Base-by-base conservation (phyloP, 108 stramenopile species). In the Aureococcus anophagefferens region DNA sequence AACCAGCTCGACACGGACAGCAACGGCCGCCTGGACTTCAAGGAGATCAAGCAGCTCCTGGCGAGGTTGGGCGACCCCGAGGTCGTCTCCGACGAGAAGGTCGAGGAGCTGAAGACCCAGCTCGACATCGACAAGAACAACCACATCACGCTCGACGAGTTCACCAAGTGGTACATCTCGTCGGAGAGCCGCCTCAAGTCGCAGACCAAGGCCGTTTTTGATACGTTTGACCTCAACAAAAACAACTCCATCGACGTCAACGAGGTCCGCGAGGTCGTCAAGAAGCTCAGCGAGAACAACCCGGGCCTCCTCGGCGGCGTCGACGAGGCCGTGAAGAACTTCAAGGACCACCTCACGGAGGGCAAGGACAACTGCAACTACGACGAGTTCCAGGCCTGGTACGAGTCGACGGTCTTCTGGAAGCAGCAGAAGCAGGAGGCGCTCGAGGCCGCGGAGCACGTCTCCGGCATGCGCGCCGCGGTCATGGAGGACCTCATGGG, bases 121-220 rank as follows among this genome's bases (percentile, higher is more conserved):
- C 33, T 70, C 17, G 69, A 70, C 31, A 15, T 32, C 29, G n/a
- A 70, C 59, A 46, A 46, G 21, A 46, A 70, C 59, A 31, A 31
- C 4, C 17, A 25, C 69, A 70, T 70, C 59, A 33, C 14, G 46
- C 31, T 51, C 18, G 46, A 51, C 31, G 69, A 70, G 37, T 40
- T 90, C 69, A 76, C 85, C 18, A 80, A 83, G 72, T 90, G 90
- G 90, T 90, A 90, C 71, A 76, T 83, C 36, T 67, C 65, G 46
- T 87, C 88, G 16, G 85, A 88, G 73, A 83, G 81, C 46, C 79
- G 88, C 17, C 81, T 90, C 33, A 73, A 79, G 33, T 69, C 79
- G 17, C 64, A 82, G 65, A 77, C 74, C n/a, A 69, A 76, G 72
- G 66, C 66, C 35, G 84, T 85, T 16, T 92, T 89, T 74, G 86